phyloP scores from a whole-genome alignment of 306 rosid species.

The Cyclanthera cordifolia region DNA sequence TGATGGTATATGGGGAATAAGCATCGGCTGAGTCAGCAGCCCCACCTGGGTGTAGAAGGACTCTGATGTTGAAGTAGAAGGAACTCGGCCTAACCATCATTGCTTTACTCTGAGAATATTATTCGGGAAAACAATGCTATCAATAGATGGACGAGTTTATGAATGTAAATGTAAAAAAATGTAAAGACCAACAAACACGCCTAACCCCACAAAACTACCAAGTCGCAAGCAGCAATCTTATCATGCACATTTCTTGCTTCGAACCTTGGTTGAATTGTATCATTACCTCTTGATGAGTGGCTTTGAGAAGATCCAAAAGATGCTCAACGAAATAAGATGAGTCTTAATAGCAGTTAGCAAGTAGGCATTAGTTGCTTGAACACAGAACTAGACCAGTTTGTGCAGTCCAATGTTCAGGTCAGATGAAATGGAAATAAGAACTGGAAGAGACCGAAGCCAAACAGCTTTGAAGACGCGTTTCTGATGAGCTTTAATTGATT shows the following conservation, averaged over 20 bases:
- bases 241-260: not conserved
- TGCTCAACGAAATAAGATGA: not conserved
- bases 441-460: slow-evolving; percentile 66
- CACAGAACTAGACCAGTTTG: slow-evolving; percentile 32
- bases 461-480: slow-evolving; percentile 84
- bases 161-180: too few relatives aligned
- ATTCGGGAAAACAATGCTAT: too few relatives aligned
- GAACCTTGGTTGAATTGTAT: not conserved
- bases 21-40: too few relatives aligned
- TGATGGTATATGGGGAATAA: too few relatives aligned
- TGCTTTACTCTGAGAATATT: too few relatives aligned
- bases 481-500: slow-evolving; percentile 69
- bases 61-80: too few relatives aligned
- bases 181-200: not conserved
- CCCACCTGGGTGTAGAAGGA: too few relatives aligned
- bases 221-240: too few relatives aligned
- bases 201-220: not conserved
- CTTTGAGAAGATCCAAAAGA: not conserved
- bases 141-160: too few relatives aligned
- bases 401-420: slow-evolving; percentile 77
- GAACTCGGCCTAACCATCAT: too few relatives aligned
- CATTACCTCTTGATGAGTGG: not conserved
- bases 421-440: slow-evolving; percentile 85
- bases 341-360: not conserved
- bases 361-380: not conserved